phyloP scores from a whole-genome alignment of 495 filamentous ascomycete species.

The Penicillium maclennaniae region DNA sequence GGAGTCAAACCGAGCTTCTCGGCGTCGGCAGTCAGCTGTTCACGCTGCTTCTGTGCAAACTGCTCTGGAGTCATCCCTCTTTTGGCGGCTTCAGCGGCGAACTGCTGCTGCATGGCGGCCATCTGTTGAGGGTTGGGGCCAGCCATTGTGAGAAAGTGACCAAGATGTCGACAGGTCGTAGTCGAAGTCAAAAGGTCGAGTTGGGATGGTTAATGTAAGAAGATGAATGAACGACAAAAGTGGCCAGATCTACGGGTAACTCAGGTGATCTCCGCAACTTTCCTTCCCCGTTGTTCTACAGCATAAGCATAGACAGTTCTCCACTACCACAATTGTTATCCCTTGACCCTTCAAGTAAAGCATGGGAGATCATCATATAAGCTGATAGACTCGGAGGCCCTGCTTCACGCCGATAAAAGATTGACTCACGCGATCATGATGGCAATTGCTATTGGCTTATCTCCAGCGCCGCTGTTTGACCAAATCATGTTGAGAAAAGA shows the following conservation, averaged over 20 bases:
- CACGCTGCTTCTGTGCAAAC: constrained; percentile 59
- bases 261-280: constrained; percentile 22
- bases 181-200: constrained; percentile 1
- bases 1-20: constrained; percentile 58
- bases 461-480: too few species aligned
- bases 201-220: constrained; percentile 12
- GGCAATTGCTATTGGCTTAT: too few species aligned
- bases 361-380: too few species aligned
- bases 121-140: constrained; percentile 75
- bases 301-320: too few species aligned
- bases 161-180: constrained; percentile 1
- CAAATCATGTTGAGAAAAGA: too few species aligned
- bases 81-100: constrained; percentile 70
- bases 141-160: constrained; percentile 35
- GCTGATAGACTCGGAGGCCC: too few species aligned
- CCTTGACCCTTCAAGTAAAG: too few species aligned
- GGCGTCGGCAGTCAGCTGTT: constrained; percentile 58
- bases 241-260: constrained; percentile 33
- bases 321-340: too few species aligned
- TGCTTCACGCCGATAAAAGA: too few species aligned
- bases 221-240: constrained; percentile 21
- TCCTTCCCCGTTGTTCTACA: not conserved
- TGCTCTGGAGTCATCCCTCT: constrained; percentile 72
- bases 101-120: constrained; percentile 74
- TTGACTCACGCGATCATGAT: too few species aligned